A percentile compares a stretch with the other conserved stretches of the same genome.
Conservation (phyloP, 805 yeast genomes). For the Starmerella stigmatis region DNA sequence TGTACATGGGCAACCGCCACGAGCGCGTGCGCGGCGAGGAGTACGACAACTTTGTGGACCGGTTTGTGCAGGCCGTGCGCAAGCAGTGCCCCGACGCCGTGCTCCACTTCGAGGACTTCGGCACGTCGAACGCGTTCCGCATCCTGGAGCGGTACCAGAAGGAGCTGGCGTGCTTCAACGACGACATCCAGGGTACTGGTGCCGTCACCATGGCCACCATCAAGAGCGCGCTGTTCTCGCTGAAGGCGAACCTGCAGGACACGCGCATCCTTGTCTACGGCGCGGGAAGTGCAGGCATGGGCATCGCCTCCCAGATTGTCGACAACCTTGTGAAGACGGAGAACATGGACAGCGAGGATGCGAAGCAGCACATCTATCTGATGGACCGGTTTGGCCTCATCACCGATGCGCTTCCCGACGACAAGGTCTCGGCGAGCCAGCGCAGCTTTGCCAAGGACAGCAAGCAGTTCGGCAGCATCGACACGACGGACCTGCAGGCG, state of each 20-base stretch:
- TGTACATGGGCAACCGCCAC: conserved; percentile 84
- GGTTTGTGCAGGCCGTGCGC: conserved; percentile 60
- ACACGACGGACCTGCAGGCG: conserved; percentile 59
- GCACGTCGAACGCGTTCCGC: conserved; percentile 79
- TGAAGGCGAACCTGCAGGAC: conserved; percentile 42
- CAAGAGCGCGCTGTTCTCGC: conserved; percentile 72
- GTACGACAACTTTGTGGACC: conserved; percentile 74
- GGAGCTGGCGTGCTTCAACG: conserved; percentile 78
- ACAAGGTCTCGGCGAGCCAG: conserved; percentile 54
- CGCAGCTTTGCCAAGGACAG: conserved; percentile 61
- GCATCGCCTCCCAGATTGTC: conserved; percentile 86
- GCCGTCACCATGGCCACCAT: conserved; percentile 95
- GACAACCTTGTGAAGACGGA: conserved; percentile 62
- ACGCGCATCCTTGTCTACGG: conserved; percentile 59
- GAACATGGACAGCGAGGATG: conserved; percentile 62
- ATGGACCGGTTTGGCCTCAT: conserved; percentile 81
- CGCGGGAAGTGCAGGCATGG: conserved; percentile 94
- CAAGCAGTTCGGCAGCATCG: conserved; percentile 59
- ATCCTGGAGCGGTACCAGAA: conserved; percentile 65
- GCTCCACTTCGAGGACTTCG: conserved; percentile 92
- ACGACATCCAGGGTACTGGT: conserved; percentile 97
- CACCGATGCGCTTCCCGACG: conserved; percentile 33
- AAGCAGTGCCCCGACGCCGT: conserved; percentile 79
- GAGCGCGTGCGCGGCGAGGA: conserved; percentile 74
- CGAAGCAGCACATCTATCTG: conserved; percentile 59